Conservation (phyloP, 768 basidiomycete species). For the Scleroderma citrinum region DNA sequence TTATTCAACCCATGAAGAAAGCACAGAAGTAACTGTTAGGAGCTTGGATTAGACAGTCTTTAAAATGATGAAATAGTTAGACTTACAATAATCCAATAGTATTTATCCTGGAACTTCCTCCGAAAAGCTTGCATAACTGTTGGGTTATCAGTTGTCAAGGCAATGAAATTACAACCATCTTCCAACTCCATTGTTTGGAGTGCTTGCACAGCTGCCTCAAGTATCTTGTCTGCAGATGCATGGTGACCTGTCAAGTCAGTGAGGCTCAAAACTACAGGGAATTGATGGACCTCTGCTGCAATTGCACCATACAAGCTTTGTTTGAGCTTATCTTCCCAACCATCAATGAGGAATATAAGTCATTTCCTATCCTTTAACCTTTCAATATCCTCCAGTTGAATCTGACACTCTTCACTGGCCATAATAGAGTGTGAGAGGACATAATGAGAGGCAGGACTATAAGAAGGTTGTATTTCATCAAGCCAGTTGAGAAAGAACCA, state of each 20-base stretch:
- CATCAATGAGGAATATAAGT: slow-evolving; percentile 13
- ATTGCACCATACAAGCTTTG: slow-evolving; percentile 24
- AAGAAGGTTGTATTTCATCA: slow-evolving; percentile 20
- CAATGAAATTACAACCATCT: slow-evolving; percentile 17
- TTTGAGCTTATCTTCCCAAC: slow-evolving; percentile 14
- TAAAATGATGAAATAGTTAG: not conserved
- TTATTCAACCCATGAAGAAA: slow-evolving; percentile 29
- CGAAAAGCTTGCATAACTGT: slow-evolving; percentile 25
- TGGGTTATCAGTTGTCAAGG: slow-evolving; percentile 28
- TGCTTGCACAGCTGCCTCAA: slow-evolving; percentile 13
- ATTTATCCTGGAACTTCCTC: slow-evolving; percentile 15
- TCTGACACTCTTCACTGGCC: slow-evolving; percentile 13
- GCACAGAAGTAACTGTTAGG: slow-evolving; percentile 19
- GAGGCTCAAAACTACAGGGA: slow-evolving; percentile 15
- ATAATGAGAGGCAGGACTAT: slow-evolving; percentile 16
- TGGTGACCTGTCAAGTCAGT: slow-evolving; percentile 13
- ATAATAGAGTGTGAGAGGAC: slow-evolving; percentile 19
- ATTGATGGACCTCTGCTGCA: slow-evolving; percentile 14
- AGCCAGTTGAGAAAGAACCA: slow-evolving; percentile 17
- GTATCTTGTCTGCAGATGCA: slow-evolving; percentile 17
- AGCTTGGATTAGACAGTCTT: not conserved
- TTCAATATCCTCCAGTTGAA: slow-evolving; percentile 15
- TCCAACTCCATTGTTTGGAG: slow-evolving; percentile 15
- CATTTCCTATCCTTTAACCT: slow-evolving; percentile 7
- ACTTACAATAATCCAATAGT: slow-evolving; percentile 22